A percentile compares a stretch with the other conserved stretches of the same genome.
phyloP scores from a whole-genome alignment of 768 basidiomycete genomes.

The Cytidiella melzeri region DNA sequence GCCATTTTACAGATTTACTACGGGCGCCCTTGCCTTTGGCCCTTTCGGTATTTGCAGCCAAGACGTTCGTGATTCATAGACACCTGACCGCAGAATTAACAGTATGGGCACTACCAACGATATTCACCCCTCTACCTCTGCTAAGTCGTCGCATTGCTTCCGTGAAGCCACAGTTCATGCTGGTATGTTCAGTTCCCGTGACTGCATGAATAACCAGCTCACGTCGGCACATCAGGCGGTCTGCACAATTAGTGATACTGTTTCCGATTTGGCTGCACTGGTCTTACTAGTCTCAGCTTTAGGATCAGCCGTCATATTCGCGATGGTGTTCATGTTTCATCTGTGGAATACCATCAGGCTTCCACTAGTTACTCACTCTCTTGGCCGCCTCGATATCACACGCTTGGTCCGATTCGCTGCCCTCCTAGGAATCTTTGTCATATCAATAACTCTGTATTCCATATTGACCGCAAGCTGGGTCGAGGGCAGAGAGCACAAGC shows the following conservation, averaged over 20 bases:
- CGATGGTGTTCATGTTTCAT: constrained; percentile 7
- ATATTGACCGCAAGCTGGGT: constrained; percentile 16
- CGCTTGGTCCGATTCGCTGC: constrained; percentile 17
- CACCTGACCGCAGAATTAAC: background rate
- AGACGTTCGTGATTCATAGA: background rate
- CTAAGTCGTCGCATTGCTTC: background rate
- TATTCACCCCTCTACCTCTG: constrained; percentile 11
- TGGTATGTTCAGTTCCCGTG: constrained; percentile 1
- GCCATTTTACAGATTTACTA: constrained; percentile 12
- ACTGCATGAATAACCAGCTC: no score
- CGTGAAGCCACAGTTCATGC: constrained; percentile 3
- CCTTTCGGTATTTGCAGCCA: constrained; percentile 17
- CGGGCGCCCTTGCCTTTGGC: constrained; percentile 9
- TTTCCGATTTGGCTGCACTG: constrained; percentile 14
- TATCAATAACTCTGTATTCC: constrained; percentile 16
- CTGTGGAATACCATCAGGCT: constrained; percentile 13
- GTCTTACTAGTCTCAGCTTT: constrained; percentile 15
- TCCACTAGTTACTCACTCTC: constrained; percentile 3
- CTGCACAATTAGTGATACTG: constrained; percentile 14
- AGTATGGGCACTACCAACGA: constrained; percentile 19
- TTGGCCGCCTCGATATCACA: constrained; percentile 5
- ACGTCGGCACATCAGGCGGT: constrained; percentile 5
- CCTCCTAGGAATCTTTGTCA: constrained; percentile 12
- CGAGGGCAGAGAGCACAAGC: background rate
- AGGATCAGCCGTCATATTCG: constrained; percentile 10